A percentile compares a stretch with the other conserved stretches of the same genome.
These are phyloP conservation scores for Penicillium bovifimosum DNA, from an alignment of 495 filamentous ascomycete genomes.

Conservation along the genomic window DNA sequence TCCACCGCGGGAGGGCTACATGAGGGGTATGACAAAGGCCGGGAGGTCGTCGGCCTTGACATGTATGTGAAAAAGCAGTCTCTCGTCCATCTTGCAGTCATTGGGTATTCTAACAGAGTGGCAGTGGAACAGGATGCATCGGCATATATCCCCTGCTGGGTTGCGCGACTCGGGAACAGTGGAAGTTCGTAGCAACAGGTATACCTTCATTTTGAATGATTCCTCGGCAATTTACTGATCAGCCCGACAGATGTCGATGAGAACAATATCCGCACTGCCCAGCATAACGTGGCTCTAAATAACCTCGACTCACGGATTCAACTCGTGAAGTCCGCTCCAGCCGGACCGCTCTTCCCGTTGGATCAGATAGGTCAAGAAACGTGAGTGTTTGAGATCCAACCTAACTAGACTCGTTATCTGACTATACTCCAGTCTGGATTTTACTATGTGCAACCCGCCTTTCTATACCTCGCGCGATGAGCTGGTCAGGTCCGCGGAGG, in stretches of 20 bases:
- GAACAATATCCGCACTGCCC: conserved; percentile 59
- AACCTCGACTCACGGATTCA: conserved; percentile 58
- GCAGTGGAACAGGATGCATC: conserved; percentile 77
- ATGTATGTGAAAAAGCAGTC: conserved; percentile 48
- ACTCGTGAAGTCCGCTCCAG: conserved; percentile 48
- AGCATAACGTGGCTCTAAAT: conserved; percentile 59
- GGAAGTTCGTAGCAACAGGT: conserved; percentile 72
- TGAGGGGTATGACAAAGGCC: conserved; percentile 50
- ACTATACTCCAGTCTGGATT: conserved; percentile 56
- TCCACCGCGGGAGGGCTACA: conserved; percentile 51
- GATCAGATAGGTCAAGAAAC: conserved; percentile 44
- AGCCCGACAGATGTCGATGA: conserved; percentile 64
- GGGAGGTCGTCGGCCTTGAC: conserved; percentile 69
- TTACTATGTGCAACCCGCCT: conserved; percentile 91
- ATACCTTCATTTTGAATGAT: not conserved
- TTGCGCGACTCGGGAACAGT: conserved; percentile 58
- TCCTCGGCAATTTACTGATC: conserved; percentile 7
- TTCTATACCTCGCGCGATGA: conserved; percentile 77
- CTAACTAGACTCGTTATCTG: not conserved
- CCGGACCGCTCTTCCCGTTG: conserved; percentile 55
- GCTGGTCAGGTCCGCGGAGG: conserved; percentile 55
- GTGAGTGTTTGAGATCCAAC: conserved; percentile 18
- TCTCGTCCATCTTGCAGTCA: not conserved
- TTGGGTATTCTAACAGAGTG: conserved; percentile 8
- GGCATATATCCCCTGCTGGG: conserved; percentile 86